Evolutionary conservation across 2,329 filamentous ascomycete genomes (phyloP).

Genomic region (Cordyceps militaris): DNA sequence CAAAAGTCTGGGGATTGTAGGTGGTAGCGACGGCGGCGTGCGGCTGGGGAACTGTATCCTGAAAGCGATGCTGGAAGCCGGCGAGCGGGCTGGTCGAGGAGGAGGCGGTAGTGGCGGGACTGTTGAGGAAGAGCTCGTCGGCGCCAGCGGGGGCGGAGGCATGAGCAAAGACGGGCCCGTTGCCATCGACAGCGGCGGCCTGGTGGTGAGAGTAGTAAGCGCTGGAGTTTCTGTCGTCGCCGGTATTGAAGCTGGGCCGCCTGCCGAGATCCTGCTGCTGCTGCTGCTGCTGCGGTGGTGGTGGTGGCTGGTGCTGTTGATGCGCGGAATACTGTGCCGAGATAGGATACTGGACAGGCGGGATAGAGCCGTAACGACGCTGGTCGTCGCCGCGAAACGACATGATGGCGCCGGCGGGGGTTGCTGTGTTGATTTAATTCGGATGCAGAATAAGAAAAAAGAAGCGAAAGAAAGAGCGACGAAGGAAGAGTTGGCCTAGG

Average conservation of each 20-base stretch:
- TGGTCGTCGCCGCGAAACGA: constrained; percentile 58
- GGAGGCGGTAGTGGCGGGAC: constrained; percentile 30
- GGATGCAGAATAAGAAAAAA: background rate
- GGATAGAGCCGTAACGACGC: constrained; percentile 59
- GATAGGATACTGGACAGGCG: constrained; percentile 57
- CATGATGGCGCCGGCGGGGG: constrained; percentile 34
- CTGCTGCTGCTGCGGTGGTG: constrained; percentile 21
- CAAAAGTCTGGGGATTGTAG: constrained; percentile 68
- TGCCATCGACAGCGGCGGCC: constrained; percentile 17
- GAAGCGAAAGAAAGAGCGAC: background rate
- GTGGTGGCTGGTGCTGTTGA: constrained; percentile 21
- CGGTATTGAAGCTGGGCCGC: constrained; percentile 67
- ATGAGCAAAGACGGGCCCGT: constrained; percentile 16
- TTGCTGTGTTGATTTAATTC: background rate
- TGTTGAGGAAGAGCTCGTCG: constrained; percentile 60
- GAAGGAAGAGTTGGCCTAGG: background rate
- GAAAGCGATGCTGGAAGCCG: constrained; percentile 47
- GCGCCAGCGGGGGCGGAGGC: constrained; percentile 23
- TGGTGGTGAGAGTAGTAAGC: constrained; percentile 38
- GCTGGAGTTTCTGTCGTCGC: constrained; percentile 52
- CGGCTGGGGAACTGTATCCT: constrained; percentile 38
- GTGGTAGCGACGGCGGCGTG: constrained; percentile 39
- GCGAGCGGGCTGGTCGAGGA: constrained; percentile 31
- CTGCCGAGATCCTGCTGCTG: constrained; percentile 34
- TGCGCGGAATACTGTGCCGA: constrained; percentile 27